Base-by-base conservation (phyloP, 2,329 filamentous ascomycete species). In the Aspergillus neoniger region DNA sequence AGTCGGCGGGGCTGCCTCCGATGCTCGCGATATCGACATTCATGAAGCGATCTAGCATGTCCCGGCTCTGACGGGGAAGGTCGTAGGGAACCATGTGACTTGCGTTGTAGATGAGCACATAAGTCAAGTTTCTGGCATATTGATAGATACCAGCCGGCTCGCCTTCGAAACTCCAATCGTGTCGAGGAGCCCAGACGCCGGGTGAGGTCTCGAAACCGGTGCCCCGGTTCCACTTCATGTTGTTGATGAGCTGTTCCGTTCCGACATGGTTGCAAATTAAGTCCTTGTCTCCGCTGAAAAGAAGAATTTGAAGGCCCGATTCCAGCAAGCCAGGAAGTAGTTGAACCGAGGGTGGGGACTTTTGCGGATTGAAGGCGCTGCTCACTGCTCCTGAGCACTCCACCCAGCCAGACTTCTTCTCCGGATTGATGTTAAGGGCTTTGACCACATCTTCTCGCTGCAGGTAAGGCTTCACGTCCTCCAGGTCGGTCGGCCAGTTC, bases 31-130 rank as follows among this genome's bases (percentile, higher is more conserved):
- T 96, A 72, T 98, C 92, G 43, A 99, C 91, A 52, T 87, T 86
- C 85, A 98, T 92, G 79, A 99, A 96, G 43, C 95, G 90, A 77
- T 99, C 94, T 15, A 99, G 87, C 95, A 99, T 99, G 75, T 98
- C 95, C 63, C 94, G 87, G 19, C 88, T 90, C 62, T 92, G 89
- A 51, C 92, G 88, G 1, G 94, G 89, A 69, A 90, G 91, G 76
- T 99, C 94, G 72, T 95, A 98, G 0, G 95, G 96, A 1, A 99
- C 95, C 95, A 99, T 99, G 77, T 99, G 95, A 53, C 91, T 96
- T 15, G 92, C 88, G 76, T 99, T 96, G 81, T 96, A 91, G 79
- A 98, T 96, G 43, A 96, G 83, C 32, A 99, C 88, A 73, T 99
- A 99, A 0, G 95, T 97, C 63, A 99, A 80, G 77, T 99, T 99